Conservation (phyloP, 2,329 filamentous ascomycete genomes). For the Juglanconis oblonga region DNA sequence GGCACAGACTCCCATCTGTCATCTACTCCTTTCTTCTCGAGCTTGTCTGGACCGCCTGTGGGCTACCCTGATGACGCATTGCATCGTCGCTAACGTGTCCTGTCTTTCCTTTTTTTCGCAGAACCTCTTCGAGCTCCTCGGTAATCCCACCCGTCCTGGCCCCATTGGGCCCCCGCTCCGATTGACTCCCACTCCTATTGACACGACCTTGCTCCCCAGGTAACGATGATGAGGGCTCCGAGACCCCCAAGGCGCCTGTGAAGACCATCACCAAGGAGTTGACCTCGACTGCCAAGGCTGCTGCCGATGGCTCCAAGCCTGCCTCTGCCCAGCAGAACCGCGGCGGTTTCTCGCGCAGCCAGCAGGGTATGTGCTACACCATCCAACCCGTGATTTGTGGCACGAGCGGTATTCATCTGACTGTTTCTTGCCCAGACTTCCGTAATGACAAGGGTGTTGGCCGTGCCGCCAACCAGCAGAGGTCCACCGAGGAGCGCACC, state of each 20-base stretch:
- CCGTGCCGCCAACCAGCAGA: slow-evolving; percentile 76
- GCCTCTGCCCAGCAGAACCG: slow-evolving; percentile 40
- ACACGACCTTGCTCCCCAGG: slow-evolving; percentile 36
- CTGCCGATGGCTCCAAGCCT: slow-evolving; percentile 73
- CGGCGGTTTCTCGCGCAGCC: slow-evolving; percentile 68
- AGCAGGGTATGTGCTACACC: slow-evolving; percentile 68
- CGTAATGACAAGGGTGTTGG: slow-evolving; percentile 78
- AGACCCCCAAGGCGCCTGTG: slow-evolving; percentile 75
- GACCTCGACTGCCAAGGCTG: slow-evolving; percentile 77
- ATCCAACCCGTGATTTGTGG: not conserved
- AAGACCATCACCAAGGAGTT: slow-evolving; percentile 86
- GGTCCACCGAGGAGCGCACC: slow-evolving; percentile 68
- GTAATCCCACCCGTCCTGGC: slow-evolving; percentile 50
- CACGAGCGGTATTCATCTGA: slow-evolving; percentile 18
- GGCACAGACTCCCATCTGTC: no score
- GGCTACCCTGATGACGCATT: not conserved
- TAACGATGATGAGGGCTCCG: slow-evolving; percentile 63
- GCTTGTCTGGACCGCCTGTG: not conserved
- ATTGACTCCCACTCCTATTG: slow-evolving; percentile 5
- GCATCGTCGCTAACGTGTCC: slow-evolving; percentile 9
- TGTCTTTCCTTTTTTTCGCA: slow-evolving; percentile 40
- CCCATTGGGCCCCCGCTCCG: slow-evolving; percentile 21
- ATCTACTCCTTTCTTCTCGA: not conserved
- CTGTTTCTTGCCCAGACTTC: slow-evolving; percentile 62
- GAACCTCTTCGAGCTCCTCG: slow-evolving; percentile 98